Percentiles rank a stretch among this genome's conserved stretches.
phyloP scores from a whole-genome alignment of 148 eudicot species.

The Rhododendron kiyosumense region DNA sequence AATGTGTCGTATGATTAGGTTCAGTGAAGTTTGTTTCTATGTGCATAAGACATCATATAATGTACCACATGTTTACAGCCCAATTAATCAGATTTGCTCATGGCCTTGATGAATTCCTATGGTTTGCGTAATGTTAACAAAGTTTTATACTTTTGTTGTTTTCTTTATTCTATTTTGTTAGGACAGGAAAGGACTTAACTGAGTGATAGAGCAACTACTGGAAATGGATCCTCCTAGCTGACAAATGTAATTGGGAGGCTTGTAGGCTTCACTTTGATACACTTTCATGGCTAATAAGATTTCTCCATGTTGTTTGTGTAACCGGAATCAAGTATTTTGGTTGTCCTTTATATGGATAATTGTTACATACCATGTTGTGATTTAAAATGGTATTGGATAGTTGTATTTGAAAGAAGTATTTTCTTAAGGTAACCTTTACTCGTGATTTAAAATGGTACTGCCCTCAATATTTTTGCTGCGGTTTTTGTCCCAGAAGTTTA shows the following conservation, averaged over 20 bases:
- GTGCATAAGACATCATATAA: background rate
- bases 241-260: background rate
- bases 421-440: background rate
- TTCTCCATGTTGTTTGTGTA: background rate
- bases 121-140: background rate
- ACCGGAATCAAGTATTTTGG: background rate
- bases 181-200: background rate
- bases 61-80: background rate
- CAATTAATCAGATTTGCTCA: background rate
- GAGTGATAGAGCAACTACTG: background rate
- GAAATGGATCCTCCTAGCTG: background rate
- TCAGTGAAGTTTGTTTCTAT: background rate
- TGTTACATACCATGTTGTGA: background rate
- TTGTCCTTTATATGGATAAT: background rate
- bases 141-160: background rate
- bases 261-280: background rate
- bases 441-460: background rate
- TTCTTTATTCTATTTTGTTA: too few species aligned
- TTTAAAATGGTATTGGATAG: background rate
- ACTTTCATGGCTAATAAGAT: background rate
- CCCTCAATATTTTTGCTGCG: background rate
- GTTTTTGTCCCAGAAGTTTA: background rate
- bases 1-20: background rate
- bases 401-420: background rate
- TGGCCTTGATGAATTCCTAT: background rate